Evolutionary conservation across 495 filamentous ascomycete genomes (phyloP), one percentile per base, ranked within the genome.

Genomic region (Daldinia bambusicola): DNA sequence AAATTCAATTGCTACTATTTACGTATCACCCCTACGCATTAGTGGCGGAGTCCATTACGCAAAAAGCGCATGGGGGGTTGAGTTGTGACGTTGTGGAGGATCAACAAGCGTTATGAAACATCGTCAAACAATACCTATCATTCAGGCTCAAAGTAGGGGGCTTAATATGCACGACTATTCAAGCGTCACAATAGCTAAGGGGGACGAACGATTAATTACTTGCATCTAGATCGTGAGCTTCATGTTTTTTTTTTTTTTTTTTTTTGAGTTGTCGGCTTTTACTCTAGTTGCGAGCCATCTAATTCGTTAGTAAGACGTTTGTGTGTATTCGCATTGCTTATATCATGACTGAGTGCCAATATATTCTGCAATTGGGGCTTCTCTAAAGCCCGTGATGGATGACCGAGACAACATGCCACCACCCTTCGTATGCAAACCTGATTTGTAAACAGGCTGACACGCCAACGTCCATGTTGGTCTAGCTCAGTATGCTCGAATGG

Each of bases 41-140:
- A 36, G 56, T 65, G 61, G 57, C 67, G 50, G 40, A 61, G 61
- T 40, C 6, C 4, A 45, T 22, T 22, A 20, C 31, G 9, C 26
- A 16, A 40, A 1, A 51, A 30, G 32, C 58, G 22, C 18, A 36
- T 38, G 14, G 22, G 22, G 16, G 16, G 9, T 36, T 10, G 34
- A 10, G 34, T 36, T 51, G 56, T 66, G 62, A 51, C 51, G 61
- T 61, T 56, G 20, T 22, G 14, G 50, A 53, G 50, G 63, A 66
- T 63, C 36, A 20, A 55, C 55, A 16, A 57, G 55, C 16, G 37
- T 31, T 66, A 31, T 55, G 63, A 71, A 63, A 66, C 62, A 48
- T 16, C 53, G 52, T 66, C 50, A 61, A 66, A 66, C 41, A 48
- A 14, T 30, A 62, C 14, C 67, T 9, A 26, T 13, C 43, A 26